phyloP scores from a whole-genome alignment of 139 green algal species.

The Tetradesmus obliquus region DNA sequence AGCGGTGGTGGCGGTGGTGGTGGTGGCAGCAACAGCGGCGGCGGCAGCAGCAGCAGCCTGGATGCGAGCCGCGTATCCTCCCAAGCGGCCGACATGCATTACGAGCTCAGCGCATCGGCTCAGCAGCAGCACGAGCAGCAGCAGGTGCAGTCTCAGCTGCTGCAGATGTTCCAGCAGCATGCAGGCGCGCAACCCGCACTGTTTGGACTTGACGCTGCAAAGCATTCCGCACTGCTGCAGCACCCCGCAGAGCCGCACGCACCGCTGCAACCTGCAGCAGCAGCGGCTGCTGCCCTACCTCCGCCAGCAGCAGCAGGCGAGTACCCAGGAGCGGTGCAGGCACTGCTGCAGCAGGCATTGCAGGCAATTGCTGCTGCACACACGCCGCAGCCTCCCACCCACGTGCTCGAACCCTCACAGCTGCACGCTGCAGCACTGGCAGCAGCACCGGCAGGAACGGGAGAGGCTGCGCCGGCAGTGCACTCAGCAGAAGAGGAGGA shows the following conservation, averaged over 20 bases:
- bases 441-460: neutral
- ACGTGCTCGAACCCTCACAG: neutral
- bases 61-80: neutral
- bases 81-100: neutral
- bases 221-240: neutral
- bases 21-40: neutral
- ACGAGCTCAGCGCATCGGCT: neutral
- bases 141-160: neutral
- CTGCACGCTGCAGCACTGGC: neutral
- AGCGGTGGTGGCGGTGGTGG: neutral
- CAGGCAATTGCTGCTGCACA: neutral
- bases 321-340: neutral
- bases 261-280: neutral
- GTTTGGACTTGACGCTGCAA: neutral
- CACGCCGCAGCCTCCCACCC: neutral
- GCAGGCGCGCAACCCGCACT: neutral
- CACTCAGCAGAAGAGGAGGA: neutral
- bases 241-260: neutral
- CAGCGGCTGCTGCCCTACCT: neutral
- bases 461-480: neutral
- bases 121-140: conserved; percentile 7
- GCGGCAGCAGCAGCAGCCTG: conserved; percentile 7
- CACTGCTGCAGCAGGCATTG: neutral
- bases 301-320: neutral
- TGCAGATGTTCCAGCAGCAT: neutral